These are phyloP conservation scores for Flueggea neowawraea DNA, from an alignment of 441 rosid genomes.

Conservation along the genomic window DNA sequence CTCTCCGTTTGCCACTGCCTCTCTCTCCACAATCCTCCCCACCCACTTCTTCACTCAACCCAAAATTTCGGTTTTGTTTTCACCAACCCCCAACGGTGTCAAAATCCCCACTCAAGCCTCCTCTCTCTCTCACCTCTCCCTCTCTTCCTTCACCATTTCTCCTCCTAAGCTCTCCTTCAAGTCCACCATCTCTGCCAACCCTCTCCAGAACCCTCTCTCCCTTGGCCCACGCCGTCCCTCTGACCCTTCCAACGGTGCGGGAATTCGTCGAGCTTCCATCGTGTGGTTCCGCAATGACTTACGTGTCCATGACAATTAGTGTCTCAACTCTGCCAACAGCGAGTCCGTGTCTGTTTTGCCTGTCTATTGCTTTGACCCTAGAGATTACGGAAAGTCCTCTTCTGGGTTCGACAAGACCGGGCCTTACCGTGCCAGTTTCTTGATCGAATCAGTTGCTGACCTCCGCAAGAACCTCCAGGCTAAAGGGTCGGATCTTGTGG, in stretches of 20 bases:
- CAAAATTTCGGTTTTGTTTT: conserved; percentile 30
- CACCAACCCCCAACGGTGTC: conserved; percentile 43
- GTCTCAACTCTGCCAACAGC: conserved; percentile 70
- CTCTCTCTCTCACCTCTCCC: conserved; percentile 51
- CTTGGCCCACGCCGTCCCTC: conserved; percentile 76
- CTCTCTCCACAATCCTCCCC: conserved; percentile 47
- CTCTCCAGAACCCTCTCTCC: conserved; percentile 69
- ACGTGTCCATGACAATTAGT: conserved; percentile 88
- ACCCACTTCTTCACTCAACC: conserved; percentile 45
- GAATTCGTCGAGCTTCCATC: conserved; percentile 75
- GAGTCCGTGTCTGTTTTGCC: conserved; percentile 85
- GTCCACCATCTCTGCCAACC: conserved; percentile 70
- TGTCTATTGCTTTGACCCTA: conserved; percentile 93
- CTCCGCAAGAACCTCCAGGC: conserved; percentile 82
- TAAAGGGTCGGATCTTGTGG: conserved; percentile 87
- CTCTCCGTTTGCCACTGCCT: conserved; percentile 58
- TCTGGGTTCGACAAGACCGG: conserved; percentile 94
- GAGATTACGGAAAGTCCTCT: conserved; percentile 87
- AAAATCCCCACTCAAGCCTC: conserved; percentile 73
- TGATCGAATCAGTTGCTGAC: conserved; percentile 82
- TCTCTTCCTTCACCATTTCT: conserved; percentile 23
- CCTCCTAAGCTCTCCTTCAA: conserved; percentile 57
- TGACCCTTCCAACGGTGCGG: conserved; percentile 82
- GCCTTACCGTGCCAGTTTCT: conserved; percentile 70
- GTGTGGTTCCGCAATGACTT: conserved; percentile 97